phyloP scores from a whole-genome alignment of 805 yeast genomes.

The Scheffersomyces lignosus region DNA sequence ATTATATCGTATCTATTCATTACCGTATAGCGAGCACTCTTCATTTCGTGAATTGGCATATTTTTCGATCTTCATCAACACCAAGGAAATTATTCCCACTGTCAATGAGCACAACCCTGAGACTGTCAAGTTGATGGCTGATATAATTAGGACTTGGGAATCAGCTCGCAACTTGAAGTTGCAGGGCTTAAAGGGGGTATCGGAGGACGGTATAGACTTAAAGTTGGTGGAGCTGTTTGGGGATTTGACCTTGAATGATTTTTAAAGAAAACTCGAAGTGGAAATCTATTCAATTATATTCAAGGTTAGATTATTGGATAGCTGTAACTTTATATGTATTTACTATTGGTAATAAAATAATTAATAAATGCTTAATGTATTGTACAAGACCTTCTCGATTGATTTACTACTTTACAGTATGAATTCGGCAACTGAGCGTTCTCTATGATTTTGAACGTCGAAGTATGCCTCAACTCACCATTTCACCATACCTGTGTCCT shows the following conservation, averaged over 20 bases:
- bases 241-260: conserved; percentile 15
- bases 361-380: neutral
- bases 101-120: conserved; percentile 49
- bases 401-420: too few relatives aligned
- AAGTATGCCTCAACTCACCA: too few relatives aligned
- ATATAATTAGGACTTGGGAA: conserved; percentile 35
- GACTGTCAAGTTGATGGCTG: conserved; percentile 28
- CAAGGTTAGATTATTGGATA: too few relatives aligned
- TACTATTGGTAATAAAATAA: conserved; percentile 1
- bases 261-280: too few relatives aligned
- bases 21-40: conserved; percentile 95
- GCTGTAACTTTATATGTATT: neutral
- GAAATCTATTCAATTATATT: too few relatives aligned
- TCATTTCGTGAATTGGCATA: conserved; percentile 76
- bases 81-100: conserved; percentile 69
- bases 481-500: too few relatives aligned
- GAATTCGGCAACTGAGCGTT: too few relatives aligned
- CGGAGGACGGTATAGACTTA: conserved; percentile 1
- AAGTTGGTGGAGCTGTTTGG: conserved; percentile 6
- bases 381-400: too few relatives aligned
- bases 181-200: conserved; percentile 1
- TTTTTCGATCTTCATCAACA: conserved; percentile 56
- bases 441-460: too few relatives aligned
- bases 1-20: conserved; percentile 48
- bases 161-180: conserved; percentile 13